Evolutionary conservation across 352 stramenopile genomes (phyloP).

Genomic region (Phytophthora megakarya): DNA sequence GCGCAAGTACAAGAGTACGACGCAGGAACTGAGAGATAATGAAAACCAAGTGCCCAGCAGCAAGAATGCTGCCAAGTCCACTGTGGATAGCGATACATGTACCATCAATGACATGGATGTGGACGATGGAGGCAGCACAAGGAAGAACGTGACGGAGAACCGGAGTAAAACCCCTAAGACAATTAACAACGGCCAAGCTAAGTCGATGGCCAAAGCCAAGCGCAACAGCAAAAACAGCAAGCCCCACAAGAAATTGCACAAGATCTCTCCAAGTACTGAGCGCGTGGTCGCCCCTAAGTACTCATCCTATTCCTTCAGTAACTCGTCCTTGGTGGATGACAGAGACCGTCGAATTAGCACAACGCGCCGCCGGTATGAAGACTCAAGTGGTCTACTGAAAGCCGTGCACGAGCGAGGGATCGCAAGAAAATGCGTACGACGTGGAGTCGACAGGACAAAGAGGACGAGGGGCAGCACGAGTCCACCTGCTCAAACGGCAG

Average conservation of each 20-base stretch:
- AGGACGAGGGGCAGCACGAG: slow-evolving; percentile 46
- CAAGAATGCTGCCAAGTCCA: not conserved
- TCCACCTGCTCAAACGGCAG: slow-evolving; percentile 39
- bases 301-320: slow-evolving; percentile 57
- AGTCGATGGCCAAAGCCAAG: not conserved
- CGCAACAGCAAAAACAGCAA: slow-evolving; percentile 6
- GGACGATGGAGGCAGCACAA: slow-evolving; percentile 10
- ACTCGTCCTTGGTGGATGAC: slow-evolving; percentile 38
- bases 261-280: not conserved
- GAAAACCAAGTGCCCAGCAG: not conserved
- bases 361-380: slow-evolving; percentile 39
- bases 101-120: slow-evolving; percentile 18
- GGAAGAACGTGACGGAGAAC: not conserved
- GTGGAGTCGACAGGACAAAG: slow-evolving; percentile 36
- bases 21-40: not conserved
- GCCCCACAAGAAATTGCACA: not conserved
- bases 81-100: not conserved
- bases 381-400: slow-evolving; percentile 55
- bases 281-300: slow-evolving; percentile 2
- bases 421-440: slow-evolving; percentile 43
- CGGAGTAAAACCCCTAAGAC: not conserved
- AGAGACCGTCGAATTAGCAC: slow-evolving; percentile 39
- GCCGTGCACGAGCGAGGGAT: slow-evolving; percentile 32
- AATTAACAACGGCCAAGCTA: not conserved
- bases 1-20: slow-evolving; percentile 3